Percentiles rank a stretch among this genome's conserved stretches.
Conservation (phyloP, 352 stramenopile genomes). For the Phytophthora tentaculata region DNA sequence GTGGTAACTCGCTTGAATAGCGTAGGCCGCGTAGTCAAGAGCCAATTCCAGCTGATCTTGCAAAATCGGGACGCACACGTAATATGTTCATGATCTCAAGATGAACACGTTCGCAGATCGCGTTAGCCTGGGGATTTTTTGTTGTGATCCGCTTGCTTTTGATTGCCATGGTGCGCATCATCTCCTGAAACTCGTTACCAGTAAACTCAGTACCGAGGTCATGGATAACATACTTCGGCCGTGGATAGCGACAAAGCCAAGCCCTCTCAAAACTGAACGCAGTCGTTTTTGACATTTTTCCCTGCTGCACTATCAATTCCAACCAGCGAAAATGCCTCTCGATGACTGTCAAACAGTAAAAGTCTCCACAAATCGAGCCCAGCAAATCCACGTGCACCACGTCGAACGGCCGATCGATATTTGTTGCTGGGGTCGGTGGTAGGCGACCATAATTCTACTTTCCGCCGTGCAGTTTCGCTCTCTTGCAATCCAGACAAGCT, state of each 20-base stretch:
- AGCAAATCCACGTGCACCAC: too few species aligned
- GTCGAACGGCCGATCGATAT: too few species aligned
- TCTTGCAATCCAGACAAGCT: too few species aligned
- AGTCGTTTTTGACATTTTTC: not conserved
- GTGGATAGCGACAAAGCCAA: conserved; percentile 21
- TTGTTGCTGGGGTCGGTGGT: too few species aligned
- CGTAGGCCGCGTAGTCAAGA: not conserved
- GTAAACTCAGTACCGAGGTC: conserved; percentile 20
- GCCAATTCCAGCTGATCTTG: not conserved
- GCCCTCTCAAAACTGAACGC: conserved; percentile 12
- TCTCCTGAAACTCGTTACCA: conserved; percentile 10
- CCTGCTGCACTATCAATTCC: conserved; percentile 7
- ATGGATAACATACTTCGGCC: conserved; percentile 8
- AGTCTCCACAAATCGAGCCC: too few species aligned
- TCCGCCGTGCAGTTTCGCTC: too few species aligned
- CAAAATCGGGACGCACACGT: conserved; percentile 2
- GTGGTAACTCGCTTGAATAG: conserved; percentile 1
- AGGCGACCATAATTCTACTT: too few species aligned
- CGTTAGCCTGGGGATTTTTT: conserved; percentile 20
- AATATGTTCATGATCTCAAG: conserved; percentile 21
- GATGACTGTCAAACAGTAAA: too few species aligned
- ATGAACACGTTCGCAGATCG: conserved; percentile 20
- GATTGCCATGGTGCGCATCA: conserved; percentile 5
- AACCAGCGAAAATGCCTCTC: too few species aligned
- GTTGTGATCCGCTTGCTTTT: conserved; percentile 11